Percentiles rank a stretch among this genome's conserved stretches.
These are phyloP conservation scores for Citrus australasica DNA, from an alignment of 345 rosid species.

Conservation along the genomic window DNA sequence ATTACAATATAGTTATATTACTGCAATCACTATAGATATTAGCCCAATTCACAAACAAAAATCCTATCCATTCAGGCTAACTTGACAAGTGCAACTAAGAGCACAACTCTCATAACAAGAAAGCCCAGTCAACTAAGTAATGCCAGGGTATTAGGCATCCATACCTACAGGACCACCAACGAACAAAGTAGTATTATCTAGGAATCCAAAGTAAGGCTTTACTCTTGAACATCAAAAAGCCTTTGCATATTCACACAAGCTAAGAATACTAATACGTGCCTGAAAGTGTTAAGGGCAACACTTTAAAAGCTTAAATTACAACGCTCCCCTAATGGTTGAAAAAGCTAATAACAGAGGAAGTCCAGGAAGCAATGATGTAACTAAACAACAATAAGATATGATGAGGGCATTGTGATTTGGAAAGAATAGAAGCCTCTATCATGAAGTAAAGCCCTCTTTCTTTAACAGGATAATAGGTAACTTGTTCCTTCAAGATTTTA, in stretches of 20 bases:
- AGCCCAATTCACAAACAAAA: background rate
- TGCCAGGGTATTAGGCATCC: background rate
- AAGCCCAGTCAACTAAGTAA: background rate
- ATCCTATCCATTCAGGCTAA: background rate
- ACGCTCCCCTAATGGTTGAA: constrained; percentile 6
- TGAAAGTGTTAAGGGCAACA: background rate
- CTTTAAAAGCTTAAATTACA: background rate
- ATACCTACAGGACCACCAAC: background rate
- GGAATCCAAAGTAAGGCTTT: background rate
- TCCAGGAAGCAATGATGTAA: background rate
- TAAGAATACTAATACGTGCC: background rate
- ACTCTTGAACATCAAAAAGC: background rate
- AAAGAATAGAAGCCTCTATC: background rate
- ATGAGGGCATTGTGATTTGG: background rate
- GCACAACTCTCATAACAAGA: background rate
- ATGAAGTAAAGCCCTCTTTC: background rate
- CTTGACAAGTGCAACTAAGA: constrained; percentile 2
- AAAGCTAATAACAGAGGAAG: constrained; percentile 5
- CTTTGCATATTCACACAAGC: background rate
- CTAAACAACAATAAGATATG: background rate
- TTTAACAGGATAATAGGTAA: background rate
- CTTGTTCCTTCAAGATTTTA: background rate
- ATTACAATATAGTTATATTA: constrained; percentile 1
- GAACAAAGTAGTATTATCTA: background rate
- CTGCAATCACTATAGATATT: constrained; percentile 1